phyloP scores from a whole-genome alignment of 192 early-diverging fungal species.

The Gorgonomyces haynaldii region DNA sequence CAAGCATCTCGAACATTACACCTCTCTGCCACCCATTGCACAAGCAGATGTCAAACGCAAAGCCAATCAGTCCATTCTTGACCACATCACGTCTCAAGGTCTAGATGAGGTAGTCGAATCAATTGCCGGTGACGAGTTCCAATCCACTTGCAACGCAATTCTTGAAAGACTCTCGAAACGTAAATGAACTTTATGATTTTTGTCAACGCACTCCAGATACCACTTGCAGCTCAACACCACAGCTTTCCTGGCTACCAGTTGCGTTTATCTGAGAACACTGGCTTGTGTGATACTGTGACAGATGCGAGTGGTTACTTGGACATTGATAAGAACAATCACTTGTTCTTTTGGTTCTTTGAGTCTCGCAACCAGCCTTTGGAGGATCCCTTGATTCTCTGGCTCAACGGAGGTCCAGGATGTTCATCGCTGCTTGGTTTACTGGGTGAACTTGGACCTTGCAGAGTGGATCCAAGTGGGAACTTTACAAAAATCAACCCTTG shows the following conservation, averaged over 20 bases:
- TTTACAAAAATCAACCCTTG: conserved; percentile 53
- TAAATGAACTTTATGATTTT: too few species aligned
- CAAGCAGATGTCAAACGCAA: conserved; percentile 1
- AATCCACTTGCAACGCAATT: background rate
- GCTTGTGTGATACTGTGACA: background rate
- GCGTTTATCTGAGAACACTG: background rate
- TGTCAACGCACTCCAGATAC: too few species aligned
- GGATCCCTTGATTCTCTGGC: conserved; percentile 73
- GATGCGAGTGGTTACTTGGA: conserved; percentile 17
- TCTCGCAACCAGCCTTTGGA: conserved; percentile 57
- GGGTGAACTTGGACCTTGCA: conserved; percentile 79
- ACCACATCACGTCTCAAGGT: background rate
- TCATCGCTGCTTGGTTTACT: conserved; percentile 60
- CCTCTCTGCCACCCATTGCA: background rate
- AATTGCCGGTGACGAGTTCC: conserved; percentile 4
- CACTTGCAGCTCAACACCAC: too few species aligned
- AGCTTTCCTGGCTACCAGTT: background rate
- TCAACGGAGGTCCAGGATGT: conserved; percentile 68
- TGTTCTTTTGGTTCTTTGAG: conserved; percentile 98
- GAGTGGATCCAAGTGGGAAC: conserved; percentile 62
- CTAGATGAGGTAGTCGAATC: conserved; percentile 1
- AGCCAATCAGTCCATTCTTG: background rate
- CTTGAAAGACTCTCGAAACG: background rate
- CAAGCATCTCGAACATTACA: background rate
- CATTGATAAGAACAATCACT: conserved; percentile 51